Base-by-base conservation (phyloP, 2,329 filamentous ascomycete species). In the Paraconiothyrium brasiliense region DNA sequence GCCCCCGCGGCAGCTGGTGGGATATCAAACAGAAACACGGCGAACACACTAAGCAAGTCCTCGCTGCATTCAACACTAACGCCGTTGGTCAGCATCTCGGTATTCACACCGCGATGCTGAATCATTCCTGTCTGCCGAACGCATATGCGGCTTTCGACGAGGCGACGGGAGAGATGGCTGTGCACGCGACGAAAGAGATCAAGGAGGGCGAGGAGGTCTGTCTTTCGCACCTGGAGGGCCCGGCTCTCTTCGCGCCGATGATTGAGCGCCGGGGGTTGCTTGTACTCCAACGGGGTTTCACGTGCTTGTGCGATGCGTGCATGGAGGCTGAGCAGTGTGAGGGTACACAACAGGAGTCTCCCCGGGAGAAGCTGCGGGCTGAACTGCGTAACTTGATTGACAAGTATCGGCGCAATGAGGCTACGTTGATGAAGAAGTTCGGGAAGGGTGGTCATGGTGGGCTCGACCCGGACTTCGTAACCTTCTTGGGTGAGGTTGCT, bases 91-190 rank as follows among this genome's bases (percentile, higher is more conserved):
- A 22, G 37, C 24, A 54, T 32, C 27, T 54, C 1, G 51, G 51
- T 6, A 1, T 43, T 8, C 24, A 32, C 3, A 20, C 37, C 14
- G 51, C 39, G 7, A 44, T 44, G 37, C 39, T 54, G 5, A 54
- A 54, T n/a, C 51, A 54, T 32, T 44, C 37, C 22, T 54, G 51
- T 32, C 24, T 11, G 14, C 37, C 51, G 24, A 44, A 54, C n/a
- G 51, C 51, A 24, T 54, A 44, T 20, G 51, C 39, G 37, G 11
- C 37, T 10, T 54, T 54, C n/a, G 39, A 54, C 11, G 51, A 44
- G 8, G 24, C 4, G 4, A 13, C 3, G 11, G 37, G 37, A 1
- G 22, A 44, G 22, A 4, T 54, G 0, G 22, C 14, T n/a, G 37
- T 54, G 22, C 20, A 54, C 20, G 51, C 39, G 14, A 14, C 44